Conservation (phyloP, 768 basidiomycete genomes). For the Cystofilobasidium capitatum region DNA sequence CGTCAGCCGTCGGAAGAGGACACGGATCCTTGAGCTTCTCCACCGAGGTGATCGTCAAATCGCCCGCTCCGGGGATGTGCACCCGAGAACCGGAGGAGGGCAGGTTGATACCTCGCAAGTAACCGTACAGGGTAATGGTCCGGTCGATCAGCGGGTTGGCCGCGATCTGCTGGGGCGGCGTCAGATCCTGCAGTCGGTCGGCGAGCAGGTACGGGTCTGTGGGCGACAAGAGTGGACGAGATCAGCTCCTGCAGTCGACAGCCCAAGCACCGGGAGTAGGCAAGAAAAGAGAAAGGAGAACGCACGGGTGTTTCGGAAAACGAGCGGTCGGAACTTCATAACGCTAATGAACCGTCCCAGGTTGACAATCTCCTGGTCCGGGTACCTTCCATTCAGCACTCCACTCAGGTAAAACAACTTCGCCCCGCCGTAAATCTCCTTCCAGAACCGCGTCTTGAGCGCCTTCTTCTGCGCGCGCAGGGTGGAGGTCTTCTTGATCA, state of each 20-base stretch:
- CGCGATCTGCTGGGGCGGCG: conserved; percentile 71
- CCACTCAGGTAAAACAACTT: conserved; percentile 97
- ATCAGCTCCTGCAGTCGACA: neutral
- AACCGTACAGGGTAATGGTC: conserved; percentile 88
- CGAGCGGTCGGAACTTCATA: conserved; percentile 95
- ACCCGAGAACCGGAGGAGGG: conserved; percentile 50
- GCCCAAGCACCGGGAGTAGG: neutral
- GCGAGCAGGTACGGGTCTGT: conserved; percentile 83
- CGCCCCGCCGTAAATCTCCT: conserved; percentile 96
- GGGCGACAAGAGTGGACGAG: neutral
- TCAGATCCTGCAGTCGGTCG: conserved; percentile 90
- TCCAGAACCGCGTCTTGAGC: conserved; percentile 98
- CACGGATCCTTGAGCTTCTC: conserved; percentile 83
- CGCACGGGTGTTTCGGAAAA: conserved; percentile 70
- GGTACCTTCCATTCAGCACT: conserved; percentile 92
- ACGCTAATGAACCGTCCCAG: conserved; percentile 91
- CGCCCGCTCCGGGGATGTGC: conserved; percentile 91
- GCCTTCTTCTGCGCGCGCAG: conserved; percentile 84
- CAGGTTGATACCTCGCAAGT: conserved; percentile 61
- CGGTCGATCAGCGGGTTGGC: conserved; percentile 76
- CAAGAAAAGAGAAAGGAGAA: neutral
- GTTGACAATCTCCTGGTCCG: conserved; percentile 91
- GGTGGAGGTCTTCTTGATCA: conserved; percentile 81
- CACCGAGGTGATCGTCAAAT: conserved; percentile 65
- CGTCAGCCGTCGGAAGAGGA: conserved; percentile 79